Evolutionary conservation across 768 basidiomycete species (phyloP).

Genomic region (Mycena venus): DNA sequence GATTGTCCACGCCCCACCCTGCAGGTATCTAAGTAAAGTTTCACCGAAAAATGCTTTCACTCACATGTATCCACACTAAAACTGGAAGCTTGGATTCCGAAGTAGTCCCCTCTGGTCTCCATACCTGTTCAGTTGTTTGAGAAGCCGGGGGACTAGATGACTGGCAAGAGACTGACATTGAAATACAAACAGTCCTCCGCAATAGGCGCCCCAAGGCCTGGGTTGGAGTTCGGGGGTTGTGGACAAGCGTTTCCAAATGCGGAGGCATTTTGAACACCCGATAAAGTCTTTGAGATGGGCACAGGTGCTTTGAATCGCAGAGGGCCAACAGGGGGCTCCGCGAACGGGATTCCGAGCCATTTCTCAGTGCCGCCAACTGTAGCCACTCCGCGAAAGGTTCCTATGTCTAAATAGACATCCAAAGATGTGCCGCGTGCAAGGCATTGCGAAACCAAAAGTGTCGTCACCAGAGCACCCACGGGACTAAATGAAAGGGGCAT

Average conservation of each 20-base stretch:
- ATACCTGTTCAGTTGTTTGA: too few relatives aligned
- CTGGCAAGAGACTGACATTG: too few relatives aligned
- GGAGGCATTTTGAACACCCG: conserved; percentile 55
- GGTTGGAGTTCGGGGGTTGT: conserved; percentile 58
- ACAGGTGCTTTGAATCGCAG: conserved; percentile 72
- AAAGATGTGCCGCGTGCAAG: too few relatives aligned
- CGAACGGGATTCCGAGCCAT: conserved; percentile 75
- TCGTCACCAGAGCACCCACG: too few relatives aligned
- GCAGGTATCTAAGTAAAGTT: not conserved
- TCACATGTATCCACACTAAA: conserved; percentile 53
- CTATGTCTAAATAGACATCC: conserved; percentile 56
- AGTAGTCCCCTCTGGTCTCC: conserved; percentile 45
- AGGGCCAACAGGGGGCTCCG: conserved; percentile 65
- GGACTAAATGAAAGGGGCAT: too few relatives aligned
- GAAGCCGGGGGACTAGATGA: too few relatives aligned
- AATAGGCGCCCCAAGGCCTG: conserved; percentile 55
- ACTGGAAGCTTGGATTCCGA: conserved; percentile 50
- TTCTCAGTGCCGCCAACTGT: conserved; percentile 61
- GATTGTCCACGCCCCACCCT: conserved; percentile 65
- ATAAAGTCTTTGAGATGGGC: conserved; percentile 48
- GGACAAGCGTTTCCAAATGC: conserved; percentile 70
- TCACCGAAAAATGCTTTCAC: not conserved
- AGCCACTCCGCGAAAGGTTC: conserved; percentile 61
- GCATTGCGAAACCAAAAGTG: too few relatives aligned
- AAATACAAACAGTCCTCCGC: conserved; percentile 68